These are phyloP conservation scores for Isatis tinctoria DNA, from an alignment of 345 rosid species.

Conservation along the genomic window DNA sequence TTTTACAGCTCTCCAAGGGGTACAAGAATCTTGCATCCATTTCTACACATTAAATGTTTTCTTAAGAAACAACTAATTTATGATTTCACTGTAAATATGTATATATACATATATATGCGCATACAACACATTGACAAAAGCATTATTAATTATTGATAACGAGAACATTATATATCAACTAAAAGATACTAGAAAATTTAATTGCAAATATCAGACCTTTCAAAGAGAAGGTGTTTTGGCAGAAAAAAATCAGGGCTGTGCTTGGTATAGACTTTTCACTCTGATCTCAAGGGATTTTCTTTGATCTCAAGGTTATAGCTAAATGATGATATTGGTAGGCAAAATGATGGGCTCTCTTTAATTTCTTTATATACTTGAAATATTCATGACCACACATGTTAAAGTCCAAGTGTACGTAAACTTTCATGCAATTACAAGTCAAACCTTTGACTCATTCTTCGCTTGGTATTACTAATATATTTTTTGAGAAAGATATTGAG, in stretches of 20 bases:
- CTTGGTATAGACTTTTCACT: too few species aligned
- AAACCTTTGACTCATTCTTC: slow-evolving; percentile 19
- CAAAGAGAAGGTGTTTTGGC: not conserved
- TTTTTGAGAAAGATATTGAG: too few species aligned
- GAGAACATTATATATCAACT: not conserved
- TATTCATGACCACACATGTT: not conserved
- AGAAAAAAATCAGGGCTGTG: not conserved
- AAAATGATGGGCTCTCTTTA: not conserved
- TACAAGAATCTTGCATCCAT: slow-evolving; percentile 37
- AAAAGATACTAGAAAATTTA: not conserved
- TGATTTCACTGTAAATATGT: not conserved
- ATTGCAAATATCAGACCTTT: slow-evolving; percentile 11
- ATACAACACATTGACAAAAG: not conserved
- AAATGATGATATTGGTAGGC: not conserved
- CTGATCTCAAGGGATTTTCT: not conserved
- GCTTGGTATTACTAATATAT: not conserved
- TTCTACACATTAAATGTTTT: slow-evolving; percentile 14
- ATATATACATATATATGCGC: not conserved
- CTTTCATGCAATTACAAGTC: slow-evolving; percentile 23
- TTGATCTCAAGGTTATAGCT: slow-evolving; percentile 12
- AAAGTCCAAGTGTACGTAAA: slow-evolving; percentile 21
- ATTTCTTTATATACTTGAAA: slow-evolving; percentile 3
- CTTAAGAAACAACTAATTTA: not conserved
- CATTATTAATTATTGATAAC: not conserved
- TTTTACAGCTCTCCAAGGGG: slow-evolving; percentile 47